Conservation (phyloP, 2,329 filamentous ascomycete genomes). For the Diaporthe citrichinensis region DNA sequence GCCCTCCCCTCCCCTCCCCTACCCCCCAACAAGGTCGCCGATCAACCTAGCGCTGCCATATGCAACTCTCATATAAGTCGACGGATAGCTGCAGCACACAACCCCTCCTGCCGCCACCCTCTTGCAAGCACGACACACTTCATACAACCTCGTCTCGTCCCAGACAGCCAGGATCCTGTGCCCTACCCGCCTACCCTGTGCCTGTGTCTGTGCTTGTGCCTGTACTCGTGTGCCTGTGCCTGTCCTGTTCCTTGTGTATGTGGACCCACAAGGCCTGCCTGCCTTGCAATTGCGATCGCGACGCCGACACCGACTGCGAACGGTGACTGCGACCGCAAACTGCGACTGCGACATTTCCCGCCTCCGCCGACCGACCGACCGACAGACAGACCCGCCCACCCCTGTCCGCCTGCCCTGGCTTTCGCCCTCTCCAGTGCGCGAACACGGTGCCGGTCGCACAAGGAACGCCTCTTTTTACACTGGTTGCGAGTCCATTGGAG, state of each 20-base stretch:
- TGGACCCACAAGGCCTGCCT: constrained; percentile 34
- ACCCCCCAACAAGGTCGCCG: constrained; percentile 36
- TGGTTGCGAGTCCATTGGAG: constrained; percentile 52
- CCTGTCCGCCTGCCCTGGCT: constrained; percentile 31
- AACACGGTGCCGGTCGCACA: constrained; percentile 50
- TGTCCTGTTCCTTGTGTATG: constrained; percentile 29
- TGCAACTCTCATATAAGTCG: constrained; percentile 46
- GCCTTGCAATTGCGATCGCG: constrained; percentile 27
- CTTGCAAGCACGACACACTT: constrained; percentile 33
- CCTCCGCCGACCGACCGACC: constrained; percentile 36
- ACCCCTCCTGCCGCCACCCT: constrained; percentile 47
- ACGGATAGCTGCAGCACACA: constrained; percentile 51
- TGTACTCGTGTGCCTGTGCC: constrained; percentile 35
- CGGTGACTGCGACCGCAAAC: background rate
- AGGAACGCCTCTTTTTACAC: constrained; percentile 49
- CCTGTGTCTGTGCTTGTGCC: constrained; percentile 31
- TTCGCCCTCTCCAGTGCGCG: constrained; percentile 39
- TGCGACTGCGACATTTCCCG: constrained; percentile 34
- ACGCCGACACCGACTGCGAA: constrained; percentile 28
- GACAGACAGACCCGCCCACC: constrained; percentile 25
- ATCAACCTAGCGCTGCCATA: constrained; percentile 39
- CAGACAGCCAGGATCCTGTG: constrained; percentile 39
- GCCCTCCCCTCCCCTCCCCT: constrained; percentile 22
- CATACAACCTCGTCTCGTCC: constrained; percentile 35
- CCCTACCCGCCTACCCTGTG: constrained; percentile 38